Base-by-base conservation (phyloP, 192 early-diverging fungal species). In the Funneliformis mosseae region DNA sequence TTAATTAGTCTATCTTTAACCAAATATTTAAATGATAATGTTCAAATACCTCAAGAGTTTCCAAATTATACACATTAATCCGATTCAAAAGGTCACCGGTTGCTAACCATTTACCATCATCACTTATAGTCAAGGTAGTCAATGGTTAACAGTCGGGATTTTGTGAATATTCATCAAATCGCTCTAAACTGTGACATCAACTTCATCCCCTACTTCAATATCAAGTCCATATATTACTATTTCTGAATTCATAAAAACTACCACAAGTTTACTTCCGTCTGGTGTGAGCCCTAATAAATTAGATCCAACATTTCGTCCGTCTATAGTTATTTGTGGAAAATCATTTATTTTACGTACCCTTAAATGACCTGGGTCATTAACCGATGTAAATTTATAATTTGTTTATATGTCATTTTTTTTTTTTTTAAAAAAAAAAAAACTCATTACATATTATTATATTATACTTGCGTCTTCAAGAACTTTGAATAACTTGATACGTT, bases 21-120 rank as follows among this genome's bases (percentile, higher is more conserved):
- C n/a, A 79, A 83, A 59, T 59, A 18, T 12, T 21, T 55, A 41
- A 71, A 42, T 18, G 62, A 81, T 10, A 83, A 41, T 60, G 64
- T 42, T 33, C 42, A 55, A 77, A 78, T 86, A 95, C 93, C 89
- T 88, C 87, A 62, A 91, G 77, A 64, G 87, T 88, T 74, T 94
- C 92, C 41, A 97, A 70, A 75, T 93, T 92, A 45, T 91, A 95
- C 9, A 97, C 89, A 76, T 91, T 87, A 46, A 97, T 92, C 39
- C 90, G 83, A 77, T 92, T 94, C 8, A 86, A 83, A 77, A 90
- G 83, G 85, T 97, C 97, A 18, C 91, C 93, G 23, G 92, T 92
- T 12, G 92, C 94, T 33, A 99, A 82, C 90, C 93, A 97, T 73
- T 91, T 89, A 46, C 91, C 93, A 83, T 96, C 94, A 5, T 81